These are phyloP conservation scores for Phaeosphaeria sp. DNA, from an alignment of 2,329 filamentous ascomycete genomes.

Conservation along the genomic window DNA sequence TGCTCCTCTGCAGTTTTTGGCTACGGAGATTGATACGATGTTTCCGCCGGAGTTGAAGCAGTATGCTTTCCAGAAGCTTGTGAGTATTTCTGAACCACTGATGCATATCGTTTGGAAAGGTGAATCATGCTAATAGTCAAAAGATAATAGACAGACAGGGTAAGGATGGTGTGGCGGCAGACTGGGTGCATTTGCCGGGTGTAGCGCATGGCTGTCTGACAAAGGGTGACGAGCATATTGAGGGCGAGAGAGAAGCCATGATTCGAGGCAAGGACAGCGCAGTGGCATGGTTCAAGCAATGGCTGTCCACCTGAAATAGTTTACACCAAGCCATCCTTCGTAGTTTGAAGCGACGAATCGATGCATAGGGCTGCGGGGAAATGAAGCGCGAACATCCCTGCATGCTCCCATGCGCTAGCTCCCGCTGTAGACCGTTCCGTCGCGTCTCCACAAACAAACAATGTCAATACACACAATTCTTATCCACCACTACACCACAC, in stretches of 20 bases:
- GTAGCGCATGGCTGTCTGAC: slow-evolving; percentile 30
- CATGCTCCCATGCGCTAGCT: slow-evolving; percentile 11
- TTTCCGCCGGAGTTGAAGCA: slow-evolving; percentile 33
- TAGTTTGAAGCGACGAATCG: background rate
- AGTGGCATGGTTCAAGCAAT: slow-evolving; percentile 17
- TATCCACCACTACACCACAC: slow-evolving; percentile 6
- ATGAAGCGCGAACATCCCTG: slow-evolving; percentile 5
- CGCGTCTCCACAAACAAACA: slow-evolving; percentile 33
- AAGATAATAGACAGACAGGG: slow-evolving; percentile 16
- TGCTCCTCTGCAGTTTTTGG: slow-evolving; percentile 26
- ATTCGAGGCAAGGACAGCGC: slow-evolving; percentile 23
- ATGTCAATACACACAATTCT: slow-evolving; percentile 21
- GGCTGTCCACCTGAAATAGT: slow-evolving; percentile 2
- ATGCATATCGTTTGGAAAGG: background rate
- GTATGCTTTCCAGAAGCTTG: slow-evolving; percentile 22
- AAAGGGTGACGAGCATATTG: slow-evolving; percentile 15
- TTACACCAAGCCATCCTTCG: background rate
- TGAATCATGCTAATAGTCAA: background rate
- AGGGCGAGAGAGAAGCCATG: slow-evolving; percentile 25
- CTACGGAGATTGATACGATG: slow-evolving; percentile 24
- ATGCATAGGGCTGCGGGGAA: background rate
- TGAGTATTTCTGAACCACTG: background rate
- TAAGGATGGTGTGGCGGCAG: slow-evolving; percentile 17
- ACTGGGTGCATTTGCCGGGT: slow-evolving; percentile 33
- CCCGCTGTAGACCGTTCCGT: background rate